A percentile compares a stretch with the other conserved stretches of the same genome.
Conservation (phyloP, 352 stramenopile genomes). For the Pythium apleroticum region DNA sequence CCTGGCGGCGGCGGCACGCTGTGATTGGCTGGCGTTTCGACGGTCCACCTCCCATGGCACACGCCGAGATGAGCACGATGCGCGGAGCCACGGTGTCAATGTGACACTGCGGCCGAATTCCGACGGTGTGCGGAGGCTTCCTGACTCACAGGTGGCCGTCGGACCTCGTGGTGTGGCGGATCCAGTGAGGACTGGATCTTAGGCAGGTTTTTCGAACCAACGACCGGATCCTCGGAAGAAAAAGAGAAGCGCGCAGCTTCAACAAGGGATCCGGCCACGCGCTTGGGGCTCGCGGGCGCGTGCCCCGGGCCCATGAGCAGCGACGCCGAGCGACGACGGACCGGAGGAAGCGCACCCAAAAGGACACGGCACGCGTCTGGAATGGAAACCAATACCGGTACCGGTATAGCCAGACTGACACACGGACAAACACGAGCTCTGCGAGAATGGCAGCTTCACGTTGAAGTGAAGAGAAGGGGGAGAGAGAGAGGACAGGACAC, state of each 20-base stretch:
- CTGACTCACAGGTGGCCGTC: neutral
- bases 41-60: neutral
- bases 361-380: neutral
- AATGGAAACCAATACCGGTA: neutral
- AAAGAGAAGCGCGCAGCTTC: slow-evolving; percentile 2
- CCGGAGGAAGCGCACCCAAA: slow-evolving; percentile 3
- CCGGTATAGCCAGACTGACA: neutral
- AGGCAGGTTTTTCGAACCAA: neutral
- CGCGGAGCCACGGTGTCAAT: slow-evolving; percentile 3
- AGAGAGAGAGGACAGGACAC: neutral
- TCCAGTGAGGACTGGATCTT: slow-evolving; percentile 6
- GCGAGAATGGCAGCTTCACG: neutral
- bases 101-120: neutral
- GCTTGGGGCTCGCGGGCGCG: neutral
- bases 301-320: slow-evolving; percentile 11
- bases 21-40: slow-evolving; percentile 23
- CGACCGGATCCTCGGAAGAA: neutral
- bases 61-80: neutral
- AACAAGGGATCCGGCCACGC: slow-evolving; percentile 10
- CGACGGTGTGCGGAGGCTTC: neutral
- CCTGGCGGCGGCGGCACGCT: neutral
- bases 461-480: neutral
- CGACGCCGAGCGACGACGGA: neutral
- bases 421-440: neutral
- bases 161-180: neutral